A percentile compares a stretch with the other conserved stretches of the same genome.
phyloP scores from a whole-genome alignment of 176 grass and related monocot species.

The Ananas comosus region DNA sequence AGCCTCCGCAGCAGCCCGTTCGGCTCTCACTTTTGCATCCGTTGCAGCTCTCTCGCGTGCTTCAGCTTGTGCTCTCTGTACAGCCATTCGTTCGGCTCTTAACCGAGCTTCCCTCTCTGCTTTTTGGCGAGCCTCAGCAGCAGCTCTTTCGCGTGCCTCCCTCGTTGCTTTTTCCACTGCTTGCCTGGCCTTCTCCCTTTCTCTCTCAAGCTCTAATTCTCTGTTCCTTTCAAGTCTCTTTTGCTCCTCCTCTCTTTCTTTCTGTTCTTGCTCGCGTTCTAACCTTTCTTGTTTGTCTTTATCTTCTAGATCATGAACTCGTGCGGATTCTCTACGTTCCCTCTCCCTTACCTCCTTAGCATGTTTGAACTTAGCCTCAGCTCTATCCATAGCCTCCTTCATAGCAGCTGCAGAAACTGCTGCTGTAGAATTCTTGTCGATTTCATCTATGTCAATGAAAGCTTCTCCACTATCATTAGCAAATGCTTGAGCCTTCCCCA shows the following conservation, averaged over 20 bases:
- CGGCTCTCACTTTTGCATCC: background rate
- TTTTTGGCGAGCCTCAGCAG: slow-evolving; percentile 9
- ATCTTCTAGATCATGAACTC: slow-evolving; percentile 30
- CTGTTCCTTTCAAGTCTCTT: slow-evolving; percentile 29
- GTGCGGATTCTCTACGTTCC: slow-evolving; percentile 23
- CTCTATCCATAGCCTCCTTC: slow-evolving; percentile 43
- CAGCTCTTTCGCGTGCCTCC: slow-evolving; percentile 25
- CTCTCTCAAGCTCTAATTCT: slow-evolving; percentile 23
- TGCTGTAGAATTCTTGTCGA: slow-evolving; percentile 46
- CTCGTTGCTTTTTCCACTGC: slow-evolving; percentile 39
- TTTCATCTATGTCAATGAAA: slow-evolving; percentile 29
- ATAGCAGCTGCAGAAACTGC: slow-evolving; percentile 59
- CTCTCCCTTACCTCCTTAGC: slow-evolving; percentile 35
- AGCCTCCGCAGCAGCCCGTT: background rate
- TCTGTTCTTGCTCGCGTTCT: slow-evolving; percentile 21
- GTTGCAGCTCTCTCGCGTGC: slow-evolving; percentile 18
- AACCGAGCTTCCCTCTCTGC: slow-evolving; percentile 8
- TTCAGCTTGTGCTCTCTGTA: slow-evolving; percentile 48
- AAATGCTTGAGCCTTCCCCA: slow-evolving; percentile 44
- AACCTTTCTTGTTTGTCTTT: slow-evolving; percentile 15
- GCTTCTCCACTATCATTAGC: slow-evolving; percentile 10
- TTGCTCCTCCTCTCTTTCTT: slow-evolving; percentile 29
- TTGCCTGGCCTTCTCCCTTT: slow-evolving; percentile 24
- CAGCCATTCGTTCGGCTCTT: slow-evolving; percentile 4
- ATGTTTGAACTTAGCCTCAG: slow-evolving; percentile 19